Evolutionary conservation across 257 asterid genomes (phyloP), one percentile per base, ranked within the genome.

Genomic region (Rubia yunnanensis): DNA sequence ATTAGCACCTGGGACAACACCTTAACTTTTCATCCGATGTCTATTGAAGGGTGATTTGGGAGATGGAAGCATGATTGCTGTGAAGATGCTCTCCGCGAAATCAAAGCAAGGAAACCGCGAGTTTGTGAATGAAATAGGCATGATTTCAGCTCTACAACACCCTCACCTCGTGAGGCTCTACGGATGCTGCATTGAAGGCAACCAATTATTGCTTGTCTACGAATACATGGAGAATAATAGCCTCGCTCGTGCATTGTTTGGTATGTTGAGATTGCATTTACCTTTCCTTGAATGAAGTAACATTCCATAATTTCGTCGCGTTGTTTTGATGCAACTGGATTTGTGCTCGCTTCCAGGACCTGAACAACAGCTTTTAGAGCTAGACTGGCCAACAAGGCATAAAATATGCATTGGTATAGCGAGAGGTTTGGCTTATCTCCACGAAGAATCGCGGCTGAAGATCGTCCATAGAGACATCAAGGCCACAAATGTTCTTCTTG

Each of bases 71-170:
- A 73, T 74, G 34, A 81, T 88, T 10, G 95, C 95, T 28, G 95
- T 85, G 13, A 88, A 88, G 82, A 90, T 81, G 73, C 91, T 88
- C 26, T 88, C 96, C 5, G 48, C 96, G 17, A 85, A 82, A 77
- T 88, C 96, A 3, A 86, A 84, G 74, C 96, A 86, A 70, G 96
- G 96, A 68, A 88, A 84, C 67, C 91, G 94, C 0, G 96, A 88
- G 73, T 88, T 88, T 72, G 80, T 88, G 26, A 86, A 74, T 50
- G 96, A 88, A 72, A 86, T 88, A 66, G 96, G 96, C 74, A 82
- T 88, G 94, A 88, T 88, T 71, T 88, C 96, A 60, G 91, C 91
- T 55, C 62, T 86, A 7, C 91, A 82, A 49, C 94, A 88, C 52
- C 91, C 91, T 17, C 81, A 88, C 75, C 96, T 88, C 55, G 96